Conservation (phyloP, 306 rosid genomes). For the Quercus aquifolioides region DNA sequence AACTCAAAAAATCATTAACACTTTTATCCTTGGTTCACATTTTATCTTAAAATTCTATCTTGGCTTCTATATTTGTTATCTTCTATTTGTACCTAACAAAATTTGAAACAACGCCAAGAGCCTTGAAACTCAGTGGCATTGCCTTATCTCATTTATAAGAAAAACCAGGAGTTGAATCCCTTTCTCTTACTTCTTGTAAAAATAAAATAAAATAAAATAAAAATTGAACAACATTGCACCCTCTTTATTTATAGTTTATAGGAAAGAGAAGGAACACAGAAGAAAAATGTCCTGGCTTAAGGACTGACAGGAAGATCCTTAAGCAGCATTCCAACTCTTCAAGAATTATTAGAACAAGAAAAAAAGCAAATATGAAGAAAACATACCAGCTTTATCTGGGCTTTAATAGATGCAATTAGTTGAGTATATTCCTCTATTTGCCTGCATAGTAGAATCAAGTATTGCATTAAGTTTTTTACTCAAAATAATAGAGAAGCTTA, state of each 20-base stretch:
- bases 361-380: background rate
- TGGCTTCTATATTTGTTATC: background rate
- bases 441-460: constrained; percentile 40
- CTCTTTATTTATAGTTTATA: too few species aligned
- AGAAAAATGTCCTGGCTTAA: background rate
- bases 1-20: background rate
- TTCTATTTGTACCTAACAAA: background rate
- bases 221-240: too few species aligned
- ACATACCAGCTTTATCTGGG: constrained; percentile 89
- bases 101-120: background rate
- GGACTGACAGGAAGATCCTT: background rate
- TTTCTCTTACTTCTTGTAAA: too few species aligned
- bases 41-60: background rate
- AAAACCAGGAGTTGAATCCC: too few species aligned
- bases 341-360: background rate
- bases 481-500: background rate
- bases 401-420: constrained; percentile 81
- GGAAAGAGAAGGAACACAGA: background rate
- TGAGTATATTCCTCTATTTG: constrained; percentile 75
- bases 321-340: background rate
- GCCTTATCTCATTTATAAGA: too few species aligned
- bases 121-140: too few species aligned
- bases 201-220: too few species aligned
- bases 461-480: constrained; percentile 1
- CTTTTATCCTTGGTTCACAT: background rate